Evolutionary conservation across 805 yeast species (phyloP), one percentile per base, ranked within the genome.

Genomic region (Ogataea trehaloabstinens): DNA sequence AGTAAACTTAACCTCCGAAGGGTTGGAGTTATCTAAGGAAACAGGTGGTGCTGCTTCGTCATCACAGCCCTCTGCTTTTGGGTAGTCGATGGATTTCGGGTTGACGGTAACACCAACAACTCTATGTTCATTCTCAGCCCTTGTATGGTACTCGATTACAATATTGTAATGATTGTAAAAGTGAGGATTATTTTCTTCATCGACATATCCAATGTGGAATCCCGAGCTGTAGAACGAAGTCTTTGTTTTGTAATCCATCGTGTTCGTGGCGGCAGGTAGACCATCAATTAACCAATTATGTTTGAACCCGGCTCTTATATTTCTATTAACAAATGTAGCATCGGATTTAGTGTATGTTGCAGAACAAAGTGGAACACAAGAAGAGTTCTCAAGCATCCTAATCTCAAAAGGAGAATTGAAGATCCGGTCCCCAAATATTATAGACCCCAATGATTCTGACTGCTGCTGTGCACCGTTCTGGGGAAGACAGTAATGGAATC

Each of bases 231-330:
- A 85, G 57, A 82, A 85, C 24, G 71, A 70, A 4, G 80, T 51
- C 8, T 78, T 55, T 4, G 91, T 81, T 52, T 76, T 74, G 38
- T 60, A 58, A 53, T 85, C 91, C 34, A 61, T 56, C 19, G 79
- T 66, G 36, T 63, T 57, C 53, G 76, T 79, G 4, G 96, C 96
- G 5, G 89, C 95, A 8, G 99, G 99, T 51, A 93, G 76, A 2
- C 97, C 97, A 60, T 93, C 99, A 41, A 93, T 67, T 37, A 90
- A 70, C 98, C 98, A 91, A 60, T 91, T 91, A 63, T 87, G 86
- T 56, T 74, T 77, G 61, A 86, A 93, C 2, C 89, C 90, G 34
- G 90, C 87, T 48, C 80, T 73, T 49, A 93, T 85, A 54, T 85
- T 76, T 53, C 85, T 74, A 57, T 82, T 82, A 34, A 90, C 85